Base-by-base conservation (phyloP, 129 eudicot genomes). In the Glebionis coronaria region DNA sequence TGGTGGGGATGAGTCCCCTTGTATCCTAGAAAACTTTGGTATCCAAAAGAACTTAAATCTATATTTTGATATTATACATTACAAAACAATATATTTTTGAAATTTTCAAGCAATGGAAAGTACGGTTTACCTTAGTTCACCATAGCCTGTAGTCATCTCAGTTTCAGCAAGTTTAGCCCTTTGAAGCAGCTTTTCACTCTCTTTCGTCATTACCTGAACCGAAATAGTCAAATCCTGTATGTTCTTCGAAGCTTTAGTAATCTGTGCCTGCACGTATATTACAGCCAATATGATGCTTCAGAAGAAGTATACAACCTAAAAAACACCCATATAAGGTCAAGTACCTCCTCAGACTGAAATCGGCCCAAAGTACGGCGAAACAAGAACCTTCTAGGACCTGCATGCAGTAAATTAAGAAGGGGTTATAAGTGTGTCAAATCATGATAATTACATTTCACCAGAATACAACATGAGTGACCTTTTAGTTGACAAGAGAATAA, bases 381-480 rank as follows among this genome's bases (percentile, higher is more conserved):
- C 71, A 90, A 75, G 72, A 90, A 87, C 74, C 95, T 90, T 82
- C 97, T 82, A 67, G 97, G 95, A 25, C 91, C 97, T 90, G 82
- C 67, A 78, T 19, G 75, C 44, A 72, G 68, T 45, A 77, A 35
- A 67, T 31, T 49, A 23, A 63, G 65, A 56, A 68, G n/a, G n/a
- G 19, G 49, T 42, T 44, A 63, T 45, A 29, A 45, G 10, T 45
- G 45, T 18, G 63, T 4, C 50, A 65, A 42, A 27, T 44, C 55
- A 16, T 44, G 58, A 44, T 25, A 50, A 2, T 54, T 28, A 56
- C 20, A 55, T 55, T 42, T 58, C 56, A 64, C 56, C 66, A 54
- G 27, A 55, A 72, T 51, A 44, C 45, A 16, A 23, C 19, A 51
- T 1, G 28, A 35, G 42, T 2, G 9, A 35, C 42, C 9, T 69